Evolutionary conservation across 805 yeast species (phyloP), one percentile per base, ranked within the genome.

Genomic region (Schwanniomyces polymorphus): DNA sequence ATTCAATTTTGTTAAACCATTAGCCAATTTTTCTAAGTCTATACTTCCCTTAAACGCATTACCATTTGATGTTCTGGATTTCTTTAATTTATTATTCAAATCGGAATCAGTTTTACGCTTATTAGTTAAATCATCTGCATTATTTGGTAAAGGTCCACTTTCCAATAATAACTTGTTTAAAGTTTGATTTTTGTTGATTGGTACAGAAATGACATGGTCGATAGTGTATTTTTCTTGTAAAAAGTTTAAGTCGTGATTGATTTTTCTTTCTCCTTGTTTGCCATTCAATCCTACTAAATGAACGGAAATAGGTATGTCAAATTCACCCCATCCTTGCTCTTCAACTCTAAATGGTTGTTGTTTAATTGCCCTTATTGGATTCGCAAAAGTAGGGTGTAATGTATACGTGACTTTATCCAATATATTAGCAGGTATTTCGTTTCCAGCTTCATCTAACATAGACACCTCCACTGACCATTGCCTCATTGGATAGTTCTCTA

Each of bases 261-360:
- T 67, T 62, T 88, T 88, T 51, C 86, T 79, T 65, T 91, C 97
- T 42, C 98, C 98, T 45, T 85, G 87, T 61, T 86, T 88, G 50
- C 95, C 98, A 18, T 65, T 60, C 39, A 73, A 59, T 11, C 78
- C 78, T 16, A 85, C 77, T 39, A 88, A 72, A 51, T 86, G 86
- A 38, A 91, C 74, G 28, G 87, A 78, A 50, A 94, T 84, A 33
- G 88, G 88, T 63, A 94, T 79, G 61, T 91, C 97, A 60, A 92
- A 92, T 56, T 92, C 98, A 65, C 98, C 99, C 98, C 99, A 92
- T 43, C 99, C 99, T 71, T 89, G 85, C 66, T 92, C 99, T 60
- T 83, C 88, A 47, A 92, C 86, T 61, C 71, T 80, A 70, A 91
- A 92, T 9, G 99, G 99, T 8, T 87, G 80, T 60, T 84, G 85